These are phyloP conservation scores for Aspergillus pseudoviridinutans DNA, from an alignment of 2,329 filamentous ascomycete genomes.

Conservation along the genomic window DNA sequence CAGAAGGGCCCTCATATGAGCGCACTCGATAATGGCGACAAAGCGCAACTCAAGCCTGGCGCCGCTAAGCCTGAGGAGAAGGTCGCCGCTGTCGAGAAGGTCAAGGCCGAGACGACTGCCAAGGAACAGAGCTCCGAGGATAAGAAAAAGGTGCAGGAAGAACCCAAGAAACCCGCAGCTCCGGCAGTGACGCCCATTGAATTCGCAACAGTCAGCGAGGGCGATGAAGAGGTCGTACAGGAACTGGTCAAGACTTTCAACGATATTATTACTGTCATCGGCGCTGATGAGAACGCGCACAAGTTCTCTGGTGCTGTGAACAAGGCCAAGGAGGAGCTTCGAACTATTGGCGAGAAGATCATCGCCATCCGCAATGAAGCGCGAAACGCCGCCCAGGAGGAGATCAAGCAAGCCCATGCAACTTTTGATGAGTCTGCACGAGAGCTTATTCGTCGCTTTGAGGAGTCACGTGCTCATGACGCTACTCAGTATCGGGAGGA, in stretches of 20 bases:
- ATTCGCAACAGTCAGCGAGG: slow-evolving; percentile 68
- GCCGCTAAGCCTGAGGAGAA: slow-evolving; percentile 26
- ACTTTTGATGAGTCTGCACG: slow-evolving; percentile 85
- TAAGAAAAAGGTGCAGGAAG: slow-evolving; percentile 23
- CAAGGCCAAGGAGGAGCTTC: slow-evolving; percentile 81
- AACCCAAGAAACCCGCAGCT: slow-evolving; percentile 36
- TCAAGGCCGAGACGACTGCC: slow-evolving; percentile 26
- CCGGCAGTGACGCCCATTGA: slow-evolving; percentile 66
- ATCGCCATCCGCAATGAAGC: slow-evolving; percentile 65
- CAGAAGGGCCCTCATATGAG: slow-evolving; percentile 49
- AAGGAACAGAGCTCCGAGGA: slow-evolving; percentile 29
- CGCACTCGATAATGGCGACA: slow-evolving; percentile 28
- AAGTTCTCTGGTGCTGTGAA: slow-evolving; percentile 74
- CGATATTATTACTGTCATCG: slow-evolving; percentile 89
- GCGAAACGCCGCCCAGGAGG: slow-evolving; percentile 66
- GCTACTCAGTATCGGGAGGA: slow-evolving; percentile 81
- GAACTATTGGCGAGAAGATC: slow-evolving; percentile 75
- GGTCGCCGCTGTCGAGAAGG: slow-evolving; percentile 24
- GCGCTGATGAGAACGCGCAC: slow-evolving; percentile 73
- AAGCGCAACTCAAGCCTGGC: slow-evolving; percentile 25
- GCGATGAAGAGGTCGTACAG: slow-evolving; percentile 82
- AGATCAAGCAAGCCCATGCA: slow-evolving; percentile 66
- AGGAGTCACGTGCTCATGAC: slow-evolving; percentile 75
- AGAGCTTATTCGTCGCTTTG: slow-evolving; percentile 83
- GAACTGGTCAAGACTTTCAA: slow-evolving; percentile 94